phyloP scores from a whole-genome alignment of 106 monocot genomes.

The Vanilla planifolia region DNA sequence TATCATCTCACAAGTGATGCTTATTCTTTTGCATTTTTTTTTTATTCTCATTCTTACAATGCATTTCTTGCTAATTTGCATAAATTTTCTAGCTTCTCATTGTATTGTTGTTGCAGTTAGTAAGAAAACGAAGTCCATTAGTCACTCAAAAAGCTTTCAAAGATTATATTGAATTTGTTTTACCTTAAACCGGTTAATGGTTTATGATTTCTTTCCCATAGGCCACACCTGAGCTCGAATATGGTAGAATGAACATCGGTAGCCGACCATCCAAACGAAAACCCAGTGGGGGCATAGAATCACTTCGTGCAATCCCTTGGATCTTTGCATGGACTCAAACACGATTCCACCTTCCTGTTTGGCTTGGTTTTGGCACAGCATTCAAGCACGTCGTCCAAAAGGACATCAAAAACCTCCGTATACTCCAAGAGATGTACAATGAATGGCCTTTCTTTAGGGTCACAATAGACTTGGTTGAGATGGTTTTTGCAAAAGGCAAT shows the following conservation, averaged over 20 bases:
- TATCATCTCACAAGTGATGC: background rate
- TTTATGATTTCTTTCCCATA: conserved; percentile 18
- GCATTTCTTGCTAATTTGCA: background rate
- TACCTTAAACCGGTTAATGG: too few species aligned
- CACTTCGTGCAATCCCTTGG: conserved; percentile 97
- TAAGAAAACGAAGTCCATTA: too few species aligned
- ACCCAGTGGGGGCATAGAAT: conserved; percentile 96
- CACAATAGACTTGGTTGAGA: conserved; percentile 94
- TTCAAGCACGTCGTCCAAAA: conserved; percentile 66
- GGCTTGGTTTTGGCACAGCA: conserved; percentile 94
- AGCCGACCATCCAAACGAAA: conserved; percentile 91
- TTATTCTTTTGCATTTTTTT: background rate
- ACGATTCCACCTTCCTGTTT: conserved; percentile 95
- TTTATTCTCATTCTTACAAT: background rate
- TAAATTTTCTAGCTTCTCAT: background rate
- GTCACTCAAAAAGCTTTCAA: too few species aligned
- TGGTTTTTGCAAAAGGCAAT: conserved; percentile 98
- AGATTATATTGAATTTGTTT: too few species aligned
- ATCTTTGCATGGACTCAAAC: conserved; percentile 99
- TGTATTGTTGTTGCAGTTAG: too few species aligned
- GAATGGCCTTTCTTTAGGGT: conserved; percentile 98
- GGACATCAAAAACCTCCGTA: conserved; percentile 62
- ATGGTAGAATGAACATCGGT: conserved; percentile 99
- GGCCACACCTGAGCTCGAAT: conserved; percentile 96
- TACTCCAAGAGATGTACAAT: conserved; percentile 86